Evolutionary conservation across 805 yeast genomes (phyloP).

Genomic region (Saccharomycopsis vini): DNA sequence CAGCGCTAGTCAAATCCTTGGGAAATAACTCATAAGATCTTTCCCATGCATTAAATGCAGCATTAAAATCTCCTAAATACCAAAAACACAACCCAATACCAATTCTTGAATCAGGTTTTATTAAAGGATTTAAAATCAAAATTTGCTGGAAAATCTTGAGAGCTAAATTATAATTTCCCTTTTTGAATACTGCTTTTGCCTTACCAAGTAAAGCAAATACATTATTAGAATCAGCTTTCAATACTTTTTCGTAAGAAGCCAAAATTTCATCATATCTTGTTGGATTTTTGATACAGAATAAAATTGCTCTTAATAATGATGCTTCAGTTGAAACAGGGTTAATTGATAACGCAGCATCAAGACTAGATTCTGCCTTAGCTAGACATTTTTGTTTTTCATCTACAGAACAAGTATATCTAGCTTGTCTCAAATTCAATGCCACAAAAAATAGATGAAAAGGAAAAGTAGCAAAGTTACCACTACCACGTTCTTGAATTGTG

Average conservation of each 20-base stretch:
- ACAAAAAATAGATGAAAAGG: slow-evolving; percentile 54
- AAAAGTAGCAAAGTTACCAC: slow-evolving; percentile 28
- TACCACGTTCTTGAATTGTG: slow-evolving; percentile 26
- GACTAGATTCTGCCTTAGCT: slow-evolving; percentile 34
- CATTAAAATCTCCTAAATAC: slow-evolving; percentile 67
- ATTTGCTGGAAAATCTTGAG: slow-evolving; percentile 79
- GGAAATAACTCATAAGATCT: slow-evolving; percentile 64
- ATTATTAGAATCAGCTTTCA: slow-evolving; percentile 48
- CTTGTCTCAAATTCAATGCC: slow-evolving; percentile 59
- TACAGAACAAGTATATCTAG: slow-evolving; percentile 25
- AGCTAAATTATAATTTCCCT: slow-evolving; percentile 64
- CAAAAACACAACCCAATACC: slow-evolving; percentile 94
- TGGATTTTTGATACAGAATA: slow-evolving; percentile 9
- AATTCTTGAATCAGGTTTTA: slow-evolving; percentile 85
- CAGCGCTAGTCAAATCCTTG: slow-evolving; percentile 47
- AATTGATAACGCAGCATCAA: slow-evolving; percentile 37
- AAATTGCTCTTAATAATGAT: slow-evolving; percentile 9
- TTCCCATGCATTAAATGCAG: slow-evolving; percentile 79
- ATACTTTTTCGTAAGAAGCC: slow-evolving; percentile 14
- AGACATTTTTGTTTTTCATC: slow-evolving; percentile 28
- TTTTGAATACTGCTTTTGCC: slow-evolving; percentile 70
- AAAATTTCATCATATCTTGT: slow-evolving; percentile 9
- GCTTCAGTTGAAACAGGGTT: slow-evolving; percentile 16
- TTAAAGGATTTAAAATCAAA: slow-evolving; percentile 62
- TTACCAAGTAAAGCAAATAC: slow-evolving; percentile 73